A percentile compares a stretch with the other conserved stretches of the same genome.
Conservation (phyloP, 2,329 filamentous ascomycete genomes). For the Fusarium sp. region DNA sequence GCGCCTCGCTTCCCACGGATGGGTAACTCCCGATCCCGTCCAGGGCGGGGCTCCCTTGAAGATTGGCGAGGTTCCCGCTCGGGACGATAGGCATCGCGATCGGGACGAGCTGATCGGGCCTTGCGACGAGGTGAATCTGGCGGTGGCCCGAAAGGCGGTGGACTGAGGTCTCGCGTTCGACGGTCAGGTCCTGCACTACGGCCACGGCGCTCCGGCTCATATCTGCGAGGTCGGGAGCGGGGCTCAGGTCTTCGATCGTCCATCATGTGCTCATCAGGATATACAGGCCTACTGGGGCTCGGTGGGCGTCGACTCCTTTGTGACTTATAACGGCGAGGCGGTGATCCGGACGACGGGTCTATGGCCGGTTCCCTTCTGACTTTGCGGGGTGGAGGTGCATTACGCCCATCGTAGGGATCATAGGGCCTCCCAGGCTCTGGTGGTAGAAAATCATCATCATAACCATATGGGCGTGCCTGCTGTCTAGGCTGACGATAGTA, state of each 20-base stretch:
- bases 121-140: conserved; percentile 40
- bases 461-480: conserved; percentile 43
- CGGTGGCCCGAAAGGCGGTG: conserved; percentile 34
- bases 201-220: conserved; percentile 42
- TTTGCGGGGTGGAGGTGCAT: conserved; percentile 25
- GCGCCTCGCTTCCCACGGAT: conserved; percentile 24
- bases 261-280: conserved; percentile 33
- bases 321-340: conserved; percentile 45
- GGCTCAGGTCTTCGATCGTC: conserved; percentile 21
- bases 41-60: conserved; percentile 25
- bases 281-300: conserved; percentile 33
- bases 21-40: conserved; percentile 27
- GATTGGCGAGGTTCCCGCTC: conserved; percentile 20
- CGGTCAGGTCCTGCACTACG: conserved; percentile 40
- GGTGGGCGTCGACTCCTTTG: conserved; percentile 38
- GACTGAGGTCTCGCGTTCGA: conserved; percentile 30
- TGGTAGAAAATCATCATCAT: conserved; percentile 45
- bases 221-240: conserved; percentile 19
- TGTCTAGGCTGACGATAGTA: conserved; percentile 44
- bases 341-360: conserved; percentile 27
- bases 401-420: conserved; percentile 35
- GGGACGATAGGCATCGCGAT: conserved; percentile 20
- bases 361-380: conserved; percentile 21
- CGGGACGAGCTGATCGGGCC: conserved; percentile 33
- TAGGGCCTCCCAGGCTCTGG: conserved; percentile 42